Percentiles rank a stretch among this genome's conserved stretches.
Evolutionary conservation across 805 yeast genomes (phyloP).

Genomic region (Dipodascus geniculatus): DNA sequence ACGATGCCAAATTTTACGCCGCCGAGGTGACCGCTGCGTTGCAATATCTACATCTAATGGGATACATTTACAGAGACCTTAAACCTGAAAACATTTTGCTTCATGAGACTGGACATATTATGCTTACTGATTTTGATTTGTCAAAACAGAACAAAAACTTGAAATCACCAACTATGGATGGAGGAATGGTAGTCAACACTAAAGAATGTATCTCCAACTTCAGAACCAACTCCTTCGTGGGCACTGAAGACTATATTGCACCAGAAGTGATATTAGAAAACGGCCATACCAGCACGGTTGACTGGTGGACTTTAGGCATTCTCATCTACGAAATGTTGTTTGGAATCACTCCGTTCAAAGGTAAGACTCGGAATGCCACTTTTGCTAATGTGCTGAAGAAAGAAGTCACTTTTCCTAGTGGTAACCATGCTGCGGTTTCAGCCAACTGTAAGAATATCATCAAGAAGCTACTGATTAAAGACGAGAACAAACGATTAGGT

Average conservation of each 20-base stretch:
- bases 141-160: conserved; percentile 76
- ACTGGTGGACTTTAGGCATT: conserved; percentile 99
- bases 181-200: conserved; percentile 69
- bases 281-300: conserved; percentile 98
- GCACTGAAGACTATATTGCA: conserved; percentile 97
- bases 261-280: conserved; percentile 96
- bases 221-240: conserved; percentile 95
- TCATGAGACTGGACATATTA: conserved; percentile 95
- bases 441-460: conserved; percentile 71
- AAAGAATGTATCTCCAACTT: conserved; percentile 93
- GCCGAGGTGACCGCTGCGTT: conserved; percentile 90
- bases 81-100: conserved; percentile 91
- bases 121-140: conserved; percentile 93
- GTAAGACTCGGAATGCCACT: conserved; percentile 76
- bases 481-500: conserved; percentile 81
- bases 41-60: conserved; percentile 74
- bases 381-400: conserved; percentile 77
- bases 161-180: conserved; percentile 54
- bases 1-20: conserved; percentile 87
- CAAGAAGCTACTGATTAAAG: conserved; percentile 73
- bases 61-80: conserved; percentile 88
- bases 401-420: conserved; percentile 55
- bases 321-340: conserved; percentile 87
- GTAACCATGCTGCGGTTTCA: conserved; percentile 30
- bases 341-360: conserved; percentile 96